These are phyloP conservation scores for Clarireedia paspali DNA, from an alignment of 2,329 filamentous ascomycete species.

Conservation along the genomic window DNA sequence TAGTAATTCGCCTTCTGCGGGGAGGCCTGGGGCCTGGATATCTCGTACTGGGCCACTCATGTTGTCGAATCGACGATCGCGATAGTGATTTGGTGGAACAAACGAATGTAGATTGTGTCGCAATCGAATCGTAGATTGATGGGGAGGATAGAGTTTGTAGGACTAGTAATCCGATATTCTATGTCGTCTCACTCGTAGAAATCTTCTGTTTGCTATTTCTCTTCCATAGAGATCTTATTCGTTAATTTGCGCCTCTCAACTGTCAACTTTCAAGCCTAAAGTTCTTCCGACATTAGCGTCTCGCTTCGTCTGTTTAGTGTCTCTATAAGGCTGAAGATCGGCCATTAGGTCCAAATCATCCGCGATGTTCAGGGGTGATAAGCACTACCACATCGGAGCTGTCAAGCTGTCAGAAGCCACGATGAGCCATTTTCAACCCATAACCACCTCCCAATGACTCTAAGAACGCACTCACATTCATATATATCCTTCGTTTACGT, in stretches of 20 bases:
- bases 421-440: no score
- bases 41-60: slow-evolving; percentile 18
- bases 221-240: not conserved
- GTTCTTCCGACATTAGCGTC: not conserved
- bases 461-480: no score
- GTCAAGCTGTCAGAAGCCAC: no score
- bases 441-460: no score
- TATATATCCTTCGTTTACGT: no score
- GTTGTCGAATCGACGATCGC: not conserved
- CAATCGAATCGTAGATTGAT: no score
- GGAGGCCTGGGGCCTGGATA: slow-evolving; percentile 57
- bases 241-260: not conserved
- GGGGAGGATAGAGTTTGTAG: no score
- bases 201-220: not conserved
- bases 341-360: not conserved
- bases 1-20: slow-evolving; percentile 54
- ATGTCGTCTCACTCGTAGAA: not conserved
- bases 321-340: slow-evolving; percentile 8
- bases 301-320: slow-evolving; percentile 1
- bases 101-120: no score
- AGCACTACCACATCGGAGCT: no score
- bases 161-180: no score
- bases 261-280: not conserved
- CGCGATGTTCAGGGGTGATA: not conserved
- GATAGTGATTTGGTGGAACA: no score